Base-by-base conservation (phyloP, 1,284 basidiomycete species). In the Naganishia albida region DNA sequence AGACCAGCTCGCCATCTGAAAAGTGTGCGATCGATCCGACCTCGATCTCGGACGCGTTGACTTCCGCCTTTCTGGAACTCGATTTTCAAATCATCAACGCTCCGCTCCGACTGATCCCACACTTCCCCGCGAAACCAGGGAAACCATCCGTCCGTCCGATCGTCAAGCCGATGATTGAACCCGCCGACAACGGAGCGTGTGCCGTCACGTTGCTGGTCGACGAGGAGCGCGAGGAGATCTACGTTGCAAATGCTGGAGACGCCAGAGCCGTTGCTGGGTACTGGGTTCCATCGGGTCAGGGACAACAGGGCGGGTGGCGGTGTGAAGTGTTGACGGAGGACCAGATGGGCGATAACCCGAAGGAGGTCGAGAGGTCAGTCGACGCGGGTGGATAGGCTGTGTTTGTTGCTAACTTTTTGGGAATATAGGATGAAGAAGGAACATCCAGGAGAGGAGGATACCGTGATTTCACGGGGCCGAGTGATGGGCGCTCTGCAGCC, bases 401-500 rank as follows among this genome's bases (percentile, higher is more conserved):
- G 20, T 40, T 30, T 3, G 15, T 28, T 39, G 34, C 23, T 50
- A 23, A 26, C 23, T 34, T 16, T 54, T 43, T 57, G 39, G 7
- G 10, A 10, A 34, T 34, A 10, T 70, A 93, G 96, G 65, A 86
- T 99, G 70, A 88, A 86, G 71, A 85, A 86, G 4, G 94, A 99
- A 77, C 96, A 99, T 75, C 93, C 93, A 1, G 86, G 87, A 30
- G 94, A 99, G 78, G 84, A 85, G 38, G 83, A 87, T 64, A 84
- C 85, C 50, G 93, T 98, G 43, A 89, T 99, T 72, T 84, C 85
- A 70, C 84, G 88, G 44, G 96, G 93, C 4, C 87, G 93, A 54
- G 85, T 97, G 38, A 84, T 97, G 59, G 96, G 96, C 39, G 91
- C 93, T 1, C 83, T 99, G 15, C 93, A 99, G 76, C 96, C 96